Evolutionary conservation across 164 flowering plant genomes (phyloP).

Genomic region (Annona cherimola): DNA sequence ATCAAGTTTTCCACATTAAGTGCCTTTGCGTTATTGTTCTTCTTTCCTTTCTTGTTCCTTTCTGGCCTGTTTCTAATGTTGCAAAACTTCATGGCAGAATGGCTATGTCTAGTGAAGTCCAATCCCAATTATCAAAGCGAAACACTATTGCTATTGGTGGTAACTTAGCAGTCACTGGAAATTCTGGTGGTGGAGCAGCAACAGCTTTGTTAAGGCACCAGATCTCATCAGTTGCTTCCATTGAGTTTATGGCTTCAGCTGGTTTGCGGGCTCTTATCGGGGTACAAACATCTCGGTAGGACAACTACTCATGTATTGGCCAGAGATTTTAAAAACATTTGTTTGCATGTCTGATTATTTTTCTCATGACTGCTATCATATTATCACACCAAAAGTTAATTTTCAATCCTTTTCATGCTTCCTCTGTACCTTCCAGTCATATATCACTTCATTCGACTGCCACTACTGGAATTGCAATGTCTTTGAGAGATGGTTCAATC

Average conservation of each 20-base stretch:
- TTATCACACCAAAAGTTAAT: neutral
- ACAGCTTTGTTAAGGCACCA: conserved; percentile 62
- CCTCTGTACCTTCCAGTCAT: conserved; percentile 36
- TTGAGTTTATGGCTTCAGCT: conserved; percentile 70
- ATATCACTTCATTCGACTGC: conserved; percentile 76
- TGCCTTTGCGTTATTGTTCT: neutral
- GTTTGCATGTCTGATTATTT: neutral
- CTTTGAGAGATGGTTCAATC: conserved; percentile 80
- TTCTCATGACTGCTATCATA: neutral
- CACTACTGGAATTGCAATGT: conserved; percentile 63
- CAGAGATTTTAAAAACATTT: neutral
- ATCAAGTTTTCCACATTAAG: neutral
- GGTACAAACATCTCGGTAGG: conserved; percentile 74
- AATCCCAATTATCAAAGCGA: conserved; percentile 75
- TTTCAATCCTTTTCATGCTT: neutral
- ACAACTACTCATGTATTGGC: conserved; percentile 8
- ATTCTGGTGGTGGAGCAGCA: conserved; percentile 74
- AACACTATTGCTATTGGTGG: conserved; percentile 68
- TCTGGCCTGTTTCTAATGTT: neutral
- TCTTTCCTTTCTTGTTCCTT: neutral
- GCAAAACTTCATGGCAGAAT: conserved; percentile 39
- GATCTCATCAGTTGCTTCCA: conserved; percentile 60
- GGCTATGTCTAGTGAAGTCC: conserved; percentile 81
- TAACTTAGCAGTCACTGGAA: conserved; percentile 61
- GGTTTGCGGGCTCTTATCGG: conserved; percentile 76